Conservation (phyloP, 768 basidiomycete genomes). For the Serendipita sp. region DNA sequence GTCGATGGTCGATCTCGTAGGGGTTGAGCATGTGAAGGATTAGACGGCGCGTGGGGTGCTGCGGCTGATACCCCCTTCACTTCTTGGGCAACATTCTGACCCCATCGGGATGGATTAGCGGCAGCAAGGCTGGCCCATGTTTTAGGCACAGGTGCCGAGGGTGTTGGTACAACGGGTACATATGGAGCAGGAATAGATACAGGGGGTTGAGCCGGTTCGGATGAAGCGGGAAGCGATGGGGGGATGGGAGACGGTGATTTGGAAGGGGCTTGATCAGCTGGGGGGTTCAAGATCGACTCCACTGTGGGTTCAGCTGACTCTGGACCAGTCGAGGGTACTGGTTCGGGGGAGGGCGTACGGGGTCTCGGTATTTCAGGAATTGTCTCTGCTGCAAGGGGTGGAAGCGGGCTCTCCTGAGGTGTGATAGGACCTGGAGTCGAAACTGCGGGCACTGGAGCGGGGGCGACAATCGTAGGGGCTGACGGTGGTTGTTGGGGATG, state of each 20-base stretch:
- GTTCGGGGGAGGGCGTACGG: conserved; percentile 24
- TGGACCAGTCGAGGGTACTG: conserved; percentile 26
- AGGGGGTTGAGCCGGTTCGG: conserved; percentile 17
- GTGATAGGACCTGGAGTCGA: conserved; percentile 20
- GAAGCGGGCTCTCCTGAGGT: conserved; percentile 10
- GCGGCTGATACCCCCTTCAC: conserved; percentile 62
- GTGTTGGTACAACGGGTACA: conserved; percentile 23
- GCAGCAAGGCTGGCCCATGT: conserved; percentile 91
- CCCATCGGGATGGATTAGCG: conserved; percentile 69
- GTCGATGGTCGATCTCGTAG: conserved; percentile 2
- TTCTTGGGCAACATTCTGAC: conserved; percentile 60
- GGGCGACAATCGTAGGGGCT: conserved; percentile 13
- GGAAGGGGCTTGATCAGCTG: conserved; percentile 8
- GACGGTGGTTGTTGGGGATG: conserved; percentile 18
- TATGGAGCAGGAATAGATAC: conserved; percentile 18
- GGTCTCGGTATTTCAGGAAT: conserved; percentile 17
- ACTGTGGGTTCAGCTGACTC: conserved; percentile 25
- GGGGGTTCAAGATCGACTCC: conserved; percentile 14
- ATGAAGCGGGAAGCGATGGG: conserved; percentile 9
- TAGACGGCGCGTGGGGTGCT: conserved; percentile 16
- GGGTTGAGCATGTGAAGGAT: conserved; percentile 7
- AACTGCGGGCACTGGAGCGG: conserved; percentile 20
- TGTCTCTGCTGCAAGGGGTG: conserved; percentile 14
- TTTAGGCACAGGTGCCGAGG: conserved; percentile 40
- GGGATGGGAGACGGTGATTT: conserved; percentile 12